A percentile compares a stretch with the other conserved stretches of the same genome.
Conservation (phyloP, 306 rosid species). For the Vicia sativa region DNA sequence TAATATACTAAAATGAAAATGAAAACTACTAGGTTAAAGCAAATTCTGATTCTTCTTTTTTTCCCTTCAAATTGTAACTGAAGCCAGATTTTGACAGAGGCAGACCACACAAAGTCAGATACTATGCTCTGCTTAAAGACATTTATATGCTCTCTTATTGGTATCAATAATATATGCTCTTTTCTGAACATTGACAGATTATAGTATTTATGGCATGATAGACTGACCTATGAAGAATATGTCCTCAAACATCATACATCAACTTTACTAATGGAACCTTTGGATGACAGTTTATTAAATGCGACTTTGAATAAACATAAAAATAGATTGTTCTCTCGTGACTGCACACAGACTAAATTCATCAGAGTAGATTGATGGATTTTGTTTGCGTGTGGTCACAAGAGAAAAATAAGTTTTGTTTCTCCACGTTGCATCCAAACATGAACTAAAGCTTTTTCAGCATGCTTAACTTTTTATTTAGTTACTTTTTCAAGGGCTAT, state of each 20-base stretch:
- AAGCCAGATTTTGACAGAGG: constrained; percentile 37
- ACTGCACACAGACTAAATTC: no score
- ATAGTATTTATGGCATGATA: constrained; percentile 28
- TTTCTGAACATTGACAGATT: constrained; percentile 18
- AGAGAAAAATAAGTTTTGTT: no score
- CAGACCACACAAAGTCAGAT: constrained; percentile 44
- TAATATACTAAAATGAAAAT: constrained; percentile 23
- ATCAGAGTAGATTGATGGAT: no score
- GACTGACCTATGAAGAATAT: constrained; percentile 6
- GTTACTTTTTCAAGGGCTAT: no score
- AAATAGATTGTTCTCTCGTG: no score
- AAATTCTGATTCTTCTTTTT: constrained; percentile 46
- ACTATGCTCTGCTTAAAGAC: constrained; percentile 43
- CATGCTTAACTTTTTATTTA: no score
- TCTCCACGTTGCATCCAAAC: no score
- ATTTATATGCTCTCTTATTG: constrained; percentile 39
- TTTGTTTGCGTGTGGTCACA: no score
- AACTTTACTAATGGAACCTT: background rate
- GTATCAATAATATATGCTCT: constrained; percentile 40
- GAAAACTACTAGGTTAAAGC: constrained; percentile 48
- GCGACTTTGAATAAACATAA: no score
- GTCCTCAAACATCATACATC: constrained; percentile 7
- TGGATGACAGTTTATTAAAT: no score
- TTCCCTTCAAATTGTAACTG: constrained; percentile 35
- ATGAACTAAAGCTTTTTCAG: no score